Base-by-base conservation (phyloP, 1,284 basidiomycete genomes). In the Anthracocystis setariae region DNA sequence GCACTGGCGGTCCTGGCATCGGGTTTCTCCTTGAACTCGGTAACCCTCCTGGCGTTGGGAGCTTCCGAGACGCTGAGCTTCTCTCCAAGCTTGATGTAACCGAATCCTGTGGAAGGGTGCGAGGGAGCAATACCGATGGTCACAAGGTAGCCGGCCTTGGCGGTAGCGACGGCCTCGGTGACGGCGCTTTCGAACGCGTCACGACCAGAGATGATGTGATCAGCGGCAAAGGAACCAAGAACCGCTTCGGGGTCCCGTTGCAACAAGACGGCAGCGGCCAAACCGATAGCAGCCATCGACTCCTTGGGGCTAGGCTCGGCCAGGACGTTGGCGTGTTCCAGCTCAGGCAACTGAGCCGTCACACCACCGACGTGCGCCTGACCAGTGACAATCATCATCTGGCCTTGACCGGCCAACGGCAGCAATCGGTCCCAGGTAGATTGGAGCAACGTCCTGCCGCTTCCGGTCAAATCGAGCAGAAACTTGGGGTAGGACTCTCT, bases 1-100 rank as follows among this genome's bases (percentile, higher is more conserved):
- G 78, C 79, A 17, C 74, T 63, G 3, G 81, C 81, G 2, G 81
- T 82, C 13, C 77, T 50, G 0, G 81, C 81, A 46, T 82, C 81
- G n/a, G 81, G 81, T 73, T 82, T 82, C 54, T 82, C 81, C 73
- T 82, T 82, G 74, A 82, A 82, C 54, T 82, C 80, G 27, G 75
- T 74, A 17, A 82, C 81, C 8, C 69, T 48, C 27, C 79, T 67
- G 2, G 80, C 81, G 51, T 82, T 82, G 25, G 81, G 81, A 27
- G 81, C 80, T 8, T 65, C 60, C 24, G 24, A 32, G 18, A 79
- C 54, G 15, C 38, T 50, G 18, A 82, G 75, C 38, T 63, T 68
- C 42, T 79, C 77, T 48, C 81, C 81, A 17, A 82, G 74, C 74
- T 82, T 82, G 71, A 82, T 82, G 51, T 82, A 82, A 43, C 81